Evolutionary conservation across 2,329 filamentous ascomycete genomes (phyloP).

Genomic region (Xylariales sp.): DNA sequence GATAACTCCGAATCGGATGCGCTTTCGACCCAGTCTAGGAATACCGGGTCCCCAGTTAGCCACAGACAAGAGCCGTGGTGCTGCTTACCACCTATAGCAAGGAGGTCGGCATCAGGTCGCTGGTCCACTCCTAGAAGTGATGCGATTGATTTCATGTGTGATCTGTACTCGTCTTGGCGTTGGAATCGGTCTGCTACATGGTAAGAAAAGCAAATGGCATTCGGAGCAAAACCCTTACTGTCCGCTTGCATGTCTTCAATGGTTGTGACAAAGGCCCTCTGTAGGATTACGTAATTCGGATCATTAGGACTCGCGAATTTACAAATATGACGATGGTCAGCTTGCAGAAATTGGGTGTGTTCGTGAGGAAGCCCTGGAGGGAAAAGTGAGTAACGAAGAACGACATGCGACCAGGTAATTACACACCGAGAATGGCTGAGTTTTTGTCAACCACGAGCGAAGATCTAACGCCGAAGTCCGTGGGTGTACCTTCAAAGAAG

Average conservation of each 20-base stretch:
- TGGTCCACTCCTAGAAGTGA: not conserved
- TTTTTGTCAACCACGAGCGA: not conserved
- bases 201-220: too few species aligned
- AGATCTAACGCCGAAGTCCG: not conserved
- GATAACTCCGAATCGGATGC: too few species aligned
- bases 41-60: not conserved
- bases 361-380: not conserved
- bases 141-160: not conserved
- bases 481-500: not conserved
- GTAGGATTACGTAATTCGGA: constrained; percentile 21
- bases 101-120: not conserved
- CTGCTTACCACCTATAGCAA: not conserved
- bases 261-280: constrained; percentile 18
- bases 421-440: not conserved
- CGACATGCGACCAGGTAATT: not conserved
- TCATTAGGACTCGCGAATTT: constrained; percentile 25
- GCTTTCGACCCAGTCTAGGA: constrained; percentile 2
- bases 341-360: constrained; percentile 10
- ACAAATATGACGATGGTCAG: constrained; percentile 27
- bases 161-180: not conserved
- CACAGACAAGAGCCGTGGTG: not conserved
- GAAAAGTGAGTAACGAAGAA: not conserved
- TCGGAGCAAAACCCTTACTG: too few species aligned
- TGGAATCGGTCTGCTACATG: not conserved
- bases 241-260: constrained; percentile 11